Base-by-base conservation (phyloP, 345 rosid species). In the Hevea brasiliensis region DNA sequence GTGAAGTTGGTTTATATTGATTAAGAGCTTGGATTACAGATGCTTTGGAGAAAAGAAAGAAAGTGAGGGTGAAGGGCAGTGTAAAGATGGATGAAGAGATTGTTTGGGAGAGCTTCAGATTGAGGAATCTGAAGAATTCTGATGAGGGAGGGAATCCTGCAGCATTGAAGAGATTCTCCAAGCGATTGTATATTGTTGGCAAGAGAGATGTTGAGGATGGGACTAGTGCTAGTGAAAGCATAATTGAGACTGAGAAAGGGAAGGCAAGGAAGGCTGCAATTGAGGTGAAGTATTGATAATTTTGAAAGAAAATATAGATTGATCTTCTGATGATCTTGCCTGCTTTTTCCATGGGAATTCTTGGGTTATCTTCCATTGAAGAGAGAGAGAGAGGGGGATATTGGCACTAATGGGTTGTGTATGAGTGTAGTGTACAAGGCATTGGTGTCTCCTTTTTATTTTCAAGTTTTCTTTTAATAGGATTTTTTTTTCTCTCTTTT, bases 41-140 rank as follows among this genome's bases (percentile, higher is more conserved):
- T 50, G 97, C 85, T 83, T 92, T 95, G 23, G 96, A 77, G 18
- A 89, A 17, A 68, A 95, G 89, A 27, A 92, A 74, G 84, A 86
- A 89, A 76, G 96, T 84, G 71, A 91, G 77, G 65, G 92, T 79
- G 77, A 92, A 85, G 72, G 99, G 99, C 47, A 95, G 84, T 0
- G 93, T 79, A 42, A 85, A 77, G 44, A 92, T 42, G 18, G 80
- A 84, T 13, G 92, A 84, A 72, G 86, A 80, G 71, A 91, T 74
- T 32, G 96, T 92, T 74, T 94, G 93, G 2, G 97, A 85, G 82
- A 94, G 85, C 74, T 94, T 94, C 70, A 82, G 82, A 69, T 71
- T 79, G 65, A 92, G 77, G 57, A 89, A 57, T 40, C 68, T 77
- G 85, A 88, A 89, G 78, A 88, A 84, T 7, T 74, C 83, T 0